Conservation (phyloP, 768 basidiomycete species). For the Sarcodon aspratus region DNA sequence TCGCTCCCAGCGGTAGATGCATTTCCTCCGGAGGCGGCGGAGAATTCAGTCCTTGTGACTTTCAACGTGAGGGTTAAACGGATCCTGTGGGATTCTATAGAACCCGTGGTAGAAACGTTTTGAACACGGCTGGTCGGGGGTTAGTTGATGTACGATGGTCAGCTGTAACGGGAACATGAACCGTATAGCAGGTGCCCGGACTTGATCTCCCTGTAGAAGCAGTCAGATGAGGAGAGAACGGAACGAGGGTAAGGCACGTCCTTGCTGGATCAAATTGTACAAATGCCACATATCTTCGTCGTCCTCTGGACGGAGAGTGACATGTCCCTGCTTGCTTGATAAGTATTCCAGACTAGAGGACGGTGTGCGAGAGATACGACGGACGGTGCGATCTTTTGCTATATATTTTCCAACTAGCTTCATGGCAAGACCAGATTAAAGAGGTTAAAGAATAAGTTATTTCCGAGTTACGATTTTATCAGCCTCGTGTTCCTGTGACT, state of each 20-base stretch:
- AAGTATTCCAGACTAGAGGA: neutral
- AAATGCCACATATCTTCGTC: conserved; percentile 99
- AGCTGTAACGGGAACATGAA: conserved; percentile 17
- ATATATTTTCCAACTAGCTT: conserved; percentile 76
- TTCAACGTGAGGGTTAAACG: conserved; percentile 75
- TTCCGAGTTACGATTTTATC: too few relatives aligned
- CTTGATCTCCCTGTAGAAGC: conserved; percentile 52
- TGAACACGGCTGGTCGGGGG: conserved; percentile 58
- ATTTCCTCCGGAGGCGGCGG: conserved; percentile 41
- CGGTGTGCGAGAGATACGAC: conserved; percentile 15
- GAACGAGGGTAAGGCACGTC: conserved; percentile 11
- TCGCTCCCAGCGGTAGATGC: conserved; percentile 30
- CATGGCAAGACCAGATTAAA: conserved; percentile 34
- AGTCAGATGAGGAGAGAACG: conserved; percentile 4
- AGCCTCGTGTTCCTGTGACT: too few relatives aligned
- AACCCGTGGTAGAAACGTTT: conserved; percentile 85
- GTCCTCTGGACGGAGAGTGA: conserved; percentile 91
- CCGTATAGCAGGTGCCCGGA: conserved; percentile 82
- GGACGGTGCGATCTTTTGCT: conserved; percentile 73
- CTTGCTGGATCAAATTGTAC: conserved; percentile 88
- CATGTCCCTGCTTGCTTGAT: conserved; percentile 56
- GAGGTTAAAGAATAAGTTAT: too few relatives aligned
- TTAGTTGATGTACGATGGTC: neutral
- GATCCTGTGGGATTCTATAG: conserved; percentile 84
- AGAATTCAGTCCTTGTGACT: conserved; percentile 74